Conservation (phyloP, 108 stramenopile genomes). For the Pseudonitzschia multistriata region DNA sequence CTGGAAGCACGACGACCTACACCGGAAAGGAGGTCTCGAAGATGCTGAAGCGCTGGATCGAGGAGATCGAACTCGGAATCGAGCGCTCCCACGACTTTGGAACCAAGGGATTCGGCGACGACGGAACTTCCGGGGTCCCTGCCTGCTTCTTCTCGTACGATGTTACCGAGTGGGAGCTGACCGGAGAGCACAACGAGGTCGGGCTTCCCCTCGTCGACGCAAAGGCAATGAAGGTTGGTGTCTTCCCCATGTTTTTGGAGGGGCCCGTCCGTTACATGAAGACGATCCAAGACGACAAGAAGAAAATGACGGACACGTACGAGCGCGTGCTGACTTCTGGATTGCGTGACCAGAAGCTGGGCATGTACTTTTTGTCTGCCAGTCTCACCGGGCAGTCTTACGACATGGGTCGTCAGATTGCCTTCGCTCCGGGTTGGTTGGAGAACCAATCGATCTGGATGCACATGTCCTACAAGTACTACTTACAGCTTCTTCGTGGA, state of each 20-base stretch:
- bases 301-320: slow-evolving; percentile 78
- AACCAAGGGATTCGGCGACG: slow-evolving; percentile 78
- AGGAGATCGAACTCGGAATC: slow-evolving; percentile 78
- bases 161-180: slow-evolving; percentile 69
- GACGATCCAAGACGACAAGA: slow-evolving; percentile 76
- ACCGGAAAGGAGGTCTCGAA: slow-evolving; percentile 54
- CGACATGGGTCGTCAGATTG: slow-evolving; percentile 96
- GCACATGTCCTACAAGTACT: slow-evolving; percentile 98
- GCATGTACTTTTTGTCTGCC: slow-evolving; percentile 90
- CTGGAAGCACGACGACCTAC: slow-evolving; percentile 66
- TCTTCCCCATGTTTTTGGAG: slow-evolving; percentile 92
- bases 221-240: slow-evolving; percentile 77
- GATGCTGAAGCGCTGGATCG: slow-evolving; percentile 72
- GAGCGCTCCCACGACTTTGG: slow-evolving; percentile 78
- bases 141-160: slow-evolving; percentile 87
- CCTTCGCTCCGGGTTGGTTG: slow-evolving; percentile 94
- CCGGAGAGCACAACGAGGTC: slow-evolving; percentile 46
- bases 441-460: slow-evolving; percentile 97
- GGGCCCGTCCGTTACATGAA: slow-evolving; percentile 95
- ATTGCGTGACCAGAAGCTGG: slow-evolving; percentile 82
- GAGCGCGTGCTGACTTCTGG: slow-evolving; percentile 73
- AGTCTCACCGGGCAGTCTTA: slow-evolving; percentile 87
- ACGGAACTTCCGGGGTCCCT: slow-evolving; percentile 83
- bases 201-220: slow-evolving; percentile 82
- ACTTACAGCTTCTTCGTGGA: slow-evolving; percentile 91